Base-by-base conservation (phyloP, 495 filamentous ascomycete genomes). In the Saxophila tyrrhenica region DNA sequence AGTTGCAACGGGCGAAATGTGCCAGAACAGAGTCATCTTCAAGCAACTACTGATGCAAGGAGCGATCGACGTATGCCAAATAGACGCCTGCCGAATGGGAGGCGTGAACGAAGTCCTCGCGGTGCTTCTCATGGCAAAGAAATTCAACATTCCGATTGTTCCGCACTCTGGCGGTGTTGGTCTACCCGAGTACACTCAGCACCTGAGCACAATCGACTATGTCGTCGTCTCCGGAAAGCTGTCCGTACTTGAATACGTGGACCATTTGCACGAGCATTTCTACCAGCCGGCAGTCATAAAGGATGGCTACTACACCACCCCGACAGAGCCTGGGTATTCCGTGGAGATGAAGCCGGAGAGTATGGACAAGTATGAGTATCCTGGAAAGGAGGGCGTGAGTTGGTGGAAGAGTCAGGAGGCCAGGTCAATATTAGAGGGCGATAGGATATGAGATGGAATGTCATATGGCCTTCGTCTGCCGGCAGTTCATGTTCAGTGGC, bases 1-100 rank as follows among this genome's bases (percentile, higher is more conserved):
- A 44, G 89, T 95, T 20, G 89, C 89, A 16, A 95, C 89, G 0
- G 89, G 89, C 50, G 89, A 95, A 72, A 95, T 95, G 89, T 94
- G 87, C 73, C 89, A 95, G 75, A 95, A 95, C 72, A 78, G 89
- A 8, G 86, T 94, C 10, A 78, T 95, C 54, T 94, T 95, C 78
- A 95, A 95, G 77, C 89, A 95, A 70, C 76, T 95, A 45, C 73
- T 95, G 21, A 78, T 82, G 61, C 70, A 79, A 29, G 81, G 83
- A 51, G 86, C 89, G 42, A 82, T 96, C 64, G 89, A 91, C 59
- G 78, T 94, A 8, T 87, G 87, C 62, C 90, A 96, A 70, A 82
- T 91, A 56, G 90, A 96, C 59, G 90, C 90, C 1, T 96, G 90
- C 74, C 78, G 90, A 19, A 75, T 96, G 55, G 90, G 90, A 32